Conservation (phyloP, 2,329 filamentous ascomycete genomes). For the Penicillium brasilianum region DNA sequence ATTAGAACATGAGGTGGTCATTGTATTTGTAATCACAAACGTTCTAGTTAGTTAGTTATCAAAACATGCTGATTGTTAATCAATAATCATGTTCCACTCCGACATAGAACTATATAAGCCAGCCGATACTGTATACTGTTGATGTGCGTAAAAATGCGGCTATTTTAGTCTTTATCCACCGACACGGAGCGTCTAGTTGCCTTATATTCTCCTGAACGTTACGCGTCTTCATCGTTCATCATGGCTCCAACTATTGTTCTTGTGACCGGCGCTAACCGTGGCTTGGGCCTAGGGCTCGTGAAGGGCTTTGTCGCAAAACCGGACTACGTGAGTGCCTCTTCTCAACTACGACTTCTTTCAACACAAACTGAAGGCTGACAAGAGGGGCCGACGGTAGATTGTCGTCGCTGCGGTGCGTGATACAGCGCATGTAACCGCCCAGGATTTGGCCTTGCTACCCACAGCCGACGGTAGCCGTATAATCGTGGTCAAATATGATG, state of each 20-base stretch:
- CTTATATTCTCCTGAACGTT: neutral
- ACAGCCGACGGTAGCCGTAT: conserved; percentile 35
- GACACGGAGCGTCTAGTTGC: neutral
- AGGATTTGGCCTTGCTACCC: conserved; percentile 31
- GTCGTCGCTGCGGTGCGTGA: conserved; percentile 50
- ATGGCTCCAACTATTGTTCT: conserved; percentile 20
- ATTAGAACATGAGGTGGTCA: no score
- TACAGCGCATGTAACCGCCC: conserved; percentile 28
- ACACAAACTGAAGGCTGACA: neutral
- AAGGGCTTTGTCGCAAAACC: conserved; percentile 16
- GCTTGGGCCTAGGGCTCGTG: conserved; percentile 21
- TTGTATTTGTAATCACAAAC: neutral
- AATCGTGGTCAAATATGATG: conserved; percentile 41
- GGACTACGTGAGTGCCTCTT: conserved; percentile 14
- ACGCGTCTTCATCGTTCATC: neutral
- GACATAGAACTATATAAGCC: neutral
- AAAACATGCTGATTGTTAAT: neutral
- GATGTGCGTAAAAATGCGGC: neutral
- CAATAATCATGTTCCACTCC: neutral
- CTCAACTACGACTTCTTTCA: neutral
- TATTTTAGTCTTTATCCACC: neutral
- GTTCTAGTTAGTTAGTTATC: neutral
- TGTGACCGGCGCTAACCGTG: conserved; percentile 27
- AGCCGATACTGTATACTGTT: neutral
- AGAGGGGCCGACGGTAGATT: neutral